phyloP scores from a whole-genome alignment of 768 basidiomycete genomes.

The Roridomyces roridus region DNA sequence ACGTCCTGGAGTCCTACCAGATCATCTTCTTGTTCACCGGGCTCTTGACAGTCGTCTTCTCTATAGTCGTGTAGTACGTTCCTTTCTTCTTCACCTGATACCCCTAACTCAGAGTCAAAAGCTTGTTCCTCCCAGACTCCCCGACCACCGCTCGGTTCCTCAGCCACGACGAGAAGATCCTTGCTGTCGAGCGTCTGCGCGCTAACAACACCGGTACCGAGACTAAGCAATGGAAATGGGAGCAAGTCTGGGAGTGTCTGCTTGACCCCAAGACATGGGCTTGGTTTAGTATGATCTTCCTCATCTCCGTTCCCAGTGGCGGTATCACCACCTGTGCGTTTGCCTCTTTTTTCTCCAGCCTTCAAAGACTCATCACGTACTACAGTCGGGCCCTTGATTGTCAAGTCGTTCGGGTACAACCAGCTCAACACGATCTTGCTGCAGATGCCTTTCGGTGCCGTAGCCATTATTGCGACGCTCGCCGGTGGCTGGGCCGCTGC shows the following conservation, averaged over 20 bases:
- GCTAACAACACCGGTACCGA: conserved; percentile 28
- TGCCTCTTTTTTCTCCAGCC: neutral
- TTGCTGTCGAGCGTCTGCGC: conserved; percentile 25
- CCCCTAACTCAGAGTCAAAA: neutral
- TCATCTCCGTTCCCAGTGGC: conserved; percentile 23
- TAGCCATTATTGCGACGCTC: conserved; percentile 23
- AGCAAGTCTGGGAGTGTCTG: conserved; percentile 20
- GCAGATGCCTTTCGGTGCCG: conserved; percentile 27
- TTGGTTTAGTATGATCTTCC: conserved; percentile 25
- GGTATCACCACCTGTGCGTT: conserved; percentile 21
- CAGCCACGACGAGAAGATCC: conserved; percentile 21
- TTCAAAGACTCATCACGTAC: neutral
- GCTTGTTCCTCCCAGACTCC: conserved; percentile 19
- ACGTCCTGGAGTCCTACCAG: conserved; percentile 19
- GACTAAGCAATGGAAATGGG: conserved; percentile 35
- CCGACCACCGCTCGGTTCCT: conserved; percentile 25
- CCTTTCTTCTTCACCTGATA: neutral
- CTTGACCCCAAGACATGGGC: conserved; percentile 23
- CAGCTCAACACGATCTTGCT: conserved; percentile 24
- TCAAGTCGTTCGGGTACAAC: conserved; percentile 28
- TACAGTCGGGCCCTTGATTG: conserved; percentile 25
- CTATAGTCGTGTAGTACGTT: conserved; percentile 19
- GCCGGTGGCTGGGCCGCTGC: conserved; percentile 7
- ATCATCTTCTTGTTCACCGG: conserved; percentile 27
- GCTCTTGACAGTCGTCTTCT: conserved; percentile 17